phyloP scores from a whole-genome alignment of 495 filamentous ascomycete species.

The Aspergillus baeticus region DNA sequence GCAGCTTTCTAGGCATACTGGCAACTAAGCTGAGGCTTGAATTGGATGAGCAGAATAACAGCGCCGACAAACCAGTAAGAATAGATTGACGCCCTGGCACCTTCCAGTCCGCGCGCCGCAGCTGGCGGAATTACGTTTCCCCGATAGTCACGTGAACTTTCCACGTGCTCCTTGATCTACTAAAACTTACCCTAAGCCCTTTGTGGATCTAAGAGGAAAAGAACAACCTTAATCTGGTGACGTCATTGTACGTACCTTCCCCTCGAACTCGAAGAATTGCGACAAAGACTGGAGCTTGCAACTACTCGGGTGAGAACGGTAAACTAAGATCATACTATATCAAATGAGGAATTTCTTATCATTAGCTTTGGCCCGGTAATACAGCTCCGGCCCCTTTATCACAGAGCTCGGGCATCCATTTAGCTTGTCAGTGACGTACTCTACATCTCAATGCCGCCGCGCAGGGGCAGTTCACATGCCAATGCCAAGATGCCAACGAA shows the following conservation, averaged over 20 bases:
- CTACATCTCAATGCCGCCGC: too few relatives aligned
- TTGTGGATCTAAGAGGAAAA: background rate
- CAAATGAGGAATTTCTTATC: background rate
- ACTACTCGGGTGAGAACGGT: background rate
- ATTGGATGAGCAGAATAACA: slow-evolving; percentile 5
- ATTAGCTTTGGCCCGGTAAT: too few relatives aligned
- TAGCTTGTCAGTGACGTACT: background rate
- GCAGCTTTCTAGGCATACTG: slow-evolving; percentile 48
- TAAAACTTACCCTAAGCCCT: slow-evolving; percentile 9
- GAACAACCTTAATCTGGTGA: background rate
- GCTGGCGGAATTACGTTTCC: slow-evolving; percentile 19
- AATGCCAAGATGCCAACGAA: background rate
- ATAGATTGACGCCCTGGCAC: slow-evolving; percentile 1
- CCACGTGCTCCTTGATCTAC: background rate
- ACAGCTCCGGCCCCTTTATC: too few relatives aligned
- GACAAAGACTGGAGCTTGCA: background rate
- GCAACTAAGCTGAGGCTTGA: slow-evolving; percentile 7
- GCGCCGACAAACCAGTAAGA: slow-evolving; percentile 14
- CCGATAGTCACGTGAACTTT: slow-evolving; percentile 19
- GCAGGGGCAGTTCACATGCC: background rate
- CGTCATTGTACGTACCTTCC: background rate
- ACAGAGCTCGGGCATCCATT: background rate
- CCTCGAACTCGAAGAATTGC: background rate
- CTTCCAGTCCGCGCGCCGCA: slow-evolving; percentile 17
- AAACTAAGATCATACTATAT: background rate